phyloP scores from a whole-genome alignment of 1,284 basidiomycete species.

The Microbotryum scabiosae region DNA sequence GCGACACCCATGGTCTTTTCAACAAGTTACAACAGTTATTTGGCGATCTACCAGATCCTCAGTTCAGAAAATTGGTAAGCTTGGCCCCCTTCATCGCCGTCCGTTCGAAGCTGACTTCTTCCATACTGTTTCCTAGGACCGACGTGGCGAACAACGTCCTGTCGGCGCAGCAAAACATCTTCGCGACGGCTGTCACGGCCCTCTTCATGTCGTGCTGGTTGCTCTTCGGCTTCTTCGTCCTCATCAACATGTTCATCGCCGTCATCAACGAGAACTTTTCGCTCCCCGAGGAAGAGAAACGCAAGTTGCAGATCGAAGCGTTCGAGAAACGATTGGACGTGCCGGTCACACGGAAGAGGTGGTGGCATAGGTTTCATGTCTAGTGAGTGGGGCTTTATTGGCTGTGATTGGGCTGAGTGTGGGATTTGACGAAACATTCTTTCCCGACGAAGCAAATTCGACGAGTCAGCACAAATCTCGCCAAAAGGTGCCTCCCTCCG shows the following conservation, averaged over 20 bases:
- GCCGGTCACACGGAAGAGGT: too few relatives aligned
- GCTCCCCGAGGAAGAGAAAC: conserved; percentile 68
- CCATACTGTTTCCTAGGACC: conserved; percentile 49
- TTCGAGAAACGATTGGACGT: conserved; percentile 41
- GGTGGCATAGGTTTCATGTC: too few relatives aligned
- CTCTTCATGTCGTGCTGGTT: background rate
- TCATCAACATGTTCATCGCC: conserved; percentile 97
- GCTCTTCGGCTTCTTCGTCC: conserved; percentile 49
- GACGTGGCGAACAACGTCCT: conserved; percentile 65
- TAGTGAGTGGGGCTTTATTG: too few relatives aligned
- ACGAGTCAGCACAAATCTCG: too few relatives aligned
- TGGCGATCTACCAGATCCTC: conserved; percentile 66
- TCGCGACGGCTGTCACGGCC: conserved; percentile 48
- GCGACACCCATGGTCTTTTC: conserved; percentile 65
- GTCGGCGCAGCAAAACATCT: conserved; percentile 63
- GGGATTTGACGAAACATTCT: too few relatives aligned
- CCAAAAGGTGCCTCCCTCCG: too few relatives aligned
- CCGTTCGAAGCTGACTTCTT: background rate
- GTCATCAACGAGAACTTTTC: conserved; percentile 97
- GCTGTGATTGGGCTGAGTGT: too few relatives aligned
- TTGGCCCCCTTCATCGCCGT: background rate
- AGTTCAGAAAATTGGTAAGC: background rate
- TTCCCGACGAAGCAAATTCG: too few relatives aligned
- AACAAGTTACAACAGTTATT: conserved; percentile 79
- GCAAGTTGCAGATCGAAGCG: conserved; percentile 63